Evolutionary conservation across 1,284 basidiomycete genomes (phyloP), one percentile per base, ranked within the genome.

Genomic region (Pyrrhoderma lamaoense): DNA sequence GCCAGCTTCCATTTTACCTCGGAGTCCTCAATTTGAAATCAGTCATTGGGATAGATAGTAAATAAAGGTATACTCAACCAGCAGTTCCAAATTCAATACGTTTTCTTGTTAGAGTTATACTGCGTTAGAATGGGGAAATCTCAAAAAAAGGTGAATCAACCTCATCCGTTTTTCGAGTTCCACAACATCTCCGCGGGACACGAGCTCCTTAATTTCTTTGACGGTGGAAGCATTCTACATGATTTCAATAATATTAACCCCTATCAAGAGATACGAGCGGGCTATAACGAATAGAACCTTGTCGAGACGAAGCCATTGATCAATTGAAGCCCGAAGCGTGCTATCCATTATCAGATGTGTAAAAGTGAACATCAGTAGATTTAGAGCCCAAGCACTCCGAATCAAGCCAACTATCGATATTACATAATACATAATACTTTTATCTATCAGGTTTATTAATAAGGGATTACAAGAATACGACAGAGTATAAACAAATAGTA

Each of bases 51-150:
- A 11, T 45, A n/a, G 52, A 47, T 9, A 47, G 21, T 21, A n/a
- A n/a, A 39, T 49, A 2, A 23, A 27, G 14, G 39, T 34, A 42
- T 35, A 45, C 53, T 67, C 48, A 61, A 88, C 89, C 89, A 54
- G 89, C 89, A 27, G 89, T 93, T 4, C 89, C 89, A 63, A 93
- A 93, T 54, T 85, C 79, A 58, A 93, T 91, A 21, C 89, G 77
- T 11, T 70, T 67, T 56, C 83, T 86, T 43, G 22, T 5, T 31
- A 31, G 7, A 5, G 27, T 5, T 31, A n/a, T 31, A 31, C 11
- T 5, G 11, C 5, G 11, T 31, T 40, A 37, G 3, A 35, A 40
- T 31, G 3, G 18, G 35, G 47, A 23, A 11, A 49, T 42, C 45
- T 46, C 22, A 50, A 50, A 22, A 16, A 18, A 47, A 57, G 42